Evolutionary conservation across 2,329 filamentous ascomycete species (phyloP).

Genomic region (Lasiodiplodia citricola): DNA sequence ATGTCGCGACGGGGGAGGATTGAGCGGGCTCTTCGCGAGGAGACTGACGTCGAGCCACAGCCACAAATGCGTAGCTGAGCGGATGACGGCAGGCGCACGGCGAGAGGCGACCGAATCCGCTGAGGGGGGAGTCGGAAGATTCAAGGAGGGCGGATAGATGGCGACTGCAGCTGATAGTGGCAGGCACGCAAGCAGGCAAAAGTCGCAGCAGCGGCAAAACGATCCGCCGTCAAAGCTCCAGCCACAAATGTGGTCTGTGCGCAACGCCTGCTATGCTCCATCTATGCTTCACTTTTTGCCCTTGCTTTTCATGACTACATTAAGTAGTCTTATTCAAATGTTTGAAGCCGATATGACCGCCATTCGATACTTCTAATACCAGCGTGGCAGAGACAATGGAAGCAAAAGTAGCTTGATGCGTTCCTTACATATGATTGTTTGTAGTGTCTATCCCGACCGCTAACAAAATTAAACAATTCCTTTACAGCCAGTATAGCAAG

Average conservation of each 20-base stretch:
- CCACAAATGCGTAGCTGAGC: constrained; percentile 7
- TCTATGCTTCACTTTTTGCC: no score
- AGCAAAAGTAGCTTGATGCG: not conserved
- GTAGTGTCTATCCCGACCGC: not conserved
- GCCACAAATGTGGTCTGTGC: not conserved
- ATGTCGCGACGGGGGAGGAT: not conserved
- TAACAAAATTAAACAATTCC: not conserved
- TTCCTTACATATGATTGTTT: not conserved
- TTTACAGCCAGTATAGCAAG: not conserved
- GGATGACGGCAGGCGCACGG: not conserved
- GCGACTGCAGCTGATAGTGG: constrained; percentile 10
- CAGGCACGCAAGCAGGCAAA: constrained; percentile 9
- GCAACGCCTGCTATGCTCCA: no score
- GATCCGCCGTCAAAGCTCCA: constrained; percentile 2
- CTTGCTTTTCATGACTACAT: no score
- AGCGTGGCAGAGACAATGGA: not conserved
- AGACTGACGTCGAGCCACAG: not conserved
- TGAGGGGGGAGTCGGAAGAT: not conserved
- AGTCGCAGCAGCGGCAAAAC: constrained; percentile 16
- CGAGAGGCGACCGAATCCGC: constrained; percentile 7
- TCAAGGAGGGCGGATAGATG: not conserved
- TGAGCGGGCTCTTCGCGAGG: not conserved
- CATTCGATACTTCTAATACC: no score
- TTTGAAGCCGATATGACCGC: no score
- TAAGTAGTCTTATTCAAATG: no score